phyloP scores from a whole-genome alignment of 495 filamentous ascomycete species.

The Aspergillus conjunctus region DNA sequence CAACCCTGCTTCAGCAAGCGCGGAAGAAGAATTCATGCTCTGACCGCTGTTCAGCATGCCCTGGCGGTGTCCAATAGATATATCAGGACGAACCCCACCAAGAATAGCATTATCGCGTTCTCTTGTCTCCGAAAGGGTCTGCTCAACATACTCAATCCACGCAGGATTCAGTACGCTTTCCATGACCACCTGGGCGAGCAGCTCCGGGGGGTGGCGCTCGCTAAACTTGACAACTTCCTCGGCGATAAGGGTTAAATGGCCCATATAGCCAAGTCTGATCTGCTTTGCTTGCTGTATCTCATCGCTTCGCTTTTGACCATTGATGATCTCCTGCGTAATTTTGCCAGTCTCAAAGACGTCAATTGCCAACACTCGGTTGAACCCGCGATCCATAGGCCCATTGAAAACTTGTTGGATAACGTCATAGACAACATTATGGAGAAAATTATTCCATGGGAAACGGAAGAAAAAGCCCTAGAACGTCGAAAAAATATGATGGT shows the following conservation, averaged over 20 bases:
- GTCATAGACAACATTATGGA: slow-evolving; percentile 99
- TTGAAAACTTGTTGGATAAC: slow-evolving; percentile 99
- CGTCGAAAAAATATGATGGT: slow-evolving; percentile 11
- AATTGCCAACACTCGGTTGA: slow-evolving; percentile 88
- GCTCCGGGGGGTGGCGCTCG: slow-evolving; percentile 86
- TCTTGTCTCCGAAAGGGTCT: slow-evolving; percentile 87
- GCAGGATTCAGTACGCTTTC: slow-evolving; percentile 83
- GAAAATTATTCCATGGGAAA: slow-evolving; percentile 99
- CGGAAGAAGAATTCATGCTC: slow-evolving; percentile 63
- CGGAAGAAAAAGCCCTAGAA: slow-evolving; percentile 90
- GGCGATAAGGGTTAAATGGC: slow-evolving; percentile 93
- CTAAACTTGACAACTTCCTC: slow-evolving; percentile 99
- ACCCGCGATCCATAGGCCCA: slow-evolving; percentile 94
- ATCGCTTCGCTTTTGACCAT: slow-evolving; percentile 85
- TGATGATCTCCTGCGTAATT: slow-evolving; percentile 88
- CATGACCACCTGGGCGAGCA: slow-evolving; percentile 79
- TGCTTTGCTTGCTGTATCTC: slow-evolving; percentile 76
- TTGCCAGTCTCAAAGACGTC: slow-evolving; percentile 88
- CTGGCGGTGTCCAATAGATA: slow-evolving; percentile 70
- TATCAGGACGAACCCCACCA: slow-evolving; percentile 91
- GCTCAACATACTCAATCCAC: slow-evolving; percentile 96
- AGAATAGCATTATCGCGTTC: slow-evolving; percentile 98
- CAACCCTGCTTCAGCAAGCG: slow-evolving; percentile 75
- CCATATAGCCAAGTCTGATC: slow-evolving; percentile 97
- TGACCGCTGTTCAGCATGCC: slow-evolving; percentile 63